Percentiles rank a stretch among this genome's conserved stretches.
These are phyloP conservation scores for Rubia peregrina DNA, from an alignment of 305 asterid species.

Conservation along the genomic window DNA sequence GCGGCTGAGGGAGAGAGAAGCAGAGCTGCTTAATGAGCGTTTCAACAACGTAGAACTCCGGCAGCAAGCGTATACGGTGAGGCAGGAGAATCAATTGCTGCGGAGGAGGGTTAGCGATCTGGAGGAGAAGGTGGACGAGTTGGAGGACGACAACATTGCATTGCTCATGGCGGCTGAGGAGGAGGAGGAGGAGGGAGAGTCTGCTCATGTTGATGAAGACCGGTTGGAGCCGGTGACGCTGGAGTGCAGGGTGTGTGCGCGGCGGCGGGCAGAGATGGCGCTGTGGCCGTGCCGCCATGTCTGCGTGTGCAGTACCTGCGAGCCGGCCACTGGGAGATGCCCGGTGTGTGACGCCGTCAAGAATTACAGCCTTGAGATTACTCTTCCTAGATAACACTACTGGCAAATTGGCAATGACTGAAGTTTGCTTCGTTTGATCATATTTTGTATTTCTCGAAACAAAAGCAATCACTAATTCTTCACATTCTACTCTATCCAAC, in stretches of 20 bases:
- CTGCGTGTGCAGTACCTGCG: conserved; percentile 36
- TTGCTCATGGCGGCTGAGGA: conserved; percentile 8
- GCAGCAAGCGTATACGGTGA: too few species aligned
- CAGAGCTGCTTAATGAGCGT: too few species aligned
- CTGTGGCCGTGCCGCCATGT: conserved; percentile 59
- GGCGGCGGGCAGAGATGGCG: conserved; percentile 31
- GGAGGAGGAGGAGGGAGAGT: conserved; percentile 21
- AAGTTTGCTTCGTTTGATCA: too few species aligned
- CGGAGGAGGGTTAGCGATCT: conserved; percentile 7
- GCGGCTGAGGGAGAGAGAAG: too few species aligned
- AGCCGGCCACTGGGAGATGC: conserved; percentile 21
- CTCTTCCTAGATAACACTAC: conserved; percentile 11
- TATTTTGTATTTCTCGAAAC: too few species aligned
- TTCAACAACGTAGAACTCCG: too few species aligned
- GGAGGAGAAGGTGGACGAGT: conserved; percentile 11
- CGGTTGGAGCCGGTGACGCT: conserved; percentile 18
- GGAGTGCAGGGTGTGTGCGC: conserved; percentile 32
- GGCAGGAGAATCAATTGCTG: conserved; percentile 5
- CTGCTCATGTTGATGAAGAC: conserved; percentile 26
- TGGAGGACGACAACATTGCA: conserved; percentile 10
- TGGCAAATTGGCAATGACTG: too few species aligned
- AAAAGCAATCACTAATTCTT: too few species aligned
- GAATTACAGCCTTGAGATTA: conserved; percentile 17
- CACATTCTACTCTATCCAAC: too few species aligned
- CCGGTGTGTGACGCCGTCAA: conserved; percentile 32